A percentile compares a stretch with the other conserved stretches of the same genome.
Conservation (phyloP, 257 asterid species). For the Capsicum pubescens region DNA sequence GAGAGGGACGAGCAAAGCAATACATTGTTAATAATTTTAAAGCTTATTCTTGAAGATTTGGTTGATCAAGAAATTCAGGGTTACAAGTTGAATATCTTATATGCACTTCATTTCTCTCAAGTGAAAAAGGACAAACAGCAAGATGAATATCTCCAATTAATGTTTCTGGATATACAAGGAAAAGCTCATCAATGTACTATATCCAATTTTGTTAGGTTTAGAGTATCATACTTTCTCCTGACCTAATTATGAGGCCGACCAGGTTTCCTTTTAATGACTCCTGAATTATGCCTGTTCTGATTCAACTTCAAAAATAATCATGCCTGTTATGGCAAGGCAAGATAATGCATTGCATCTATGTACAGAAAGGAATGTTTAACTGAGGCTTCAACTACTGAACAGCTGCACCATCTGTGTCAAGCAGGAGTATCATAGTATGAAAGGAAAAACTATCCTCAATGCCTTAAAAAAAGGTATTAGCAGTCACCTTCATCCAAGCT, state of each 20-base stretch:
- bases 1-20: background rate
- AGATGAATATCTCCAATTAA: slow-evolving; percentile 21
- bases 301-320: background rate
- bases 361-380: slow-evolving; percentile 21
- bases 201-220: background rate
- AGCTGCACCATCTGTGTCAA: slow-evolving; percentile 3
- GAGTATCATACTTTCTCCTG: slow-evolving; percentile 16
- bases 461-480: background rate
- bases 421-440: slow-evolving; percentile 3
- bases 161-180: slow-evolving; percentile 5
- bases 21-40: background rate
- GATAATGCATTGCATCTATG: background rate
- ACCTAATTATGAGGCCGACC: background rate
- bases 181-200: background rate
- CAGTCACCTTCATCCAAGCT: background rate
- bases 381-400: slow-evolving; percentile 8
- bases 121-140: background rate
- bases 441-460: background rate
- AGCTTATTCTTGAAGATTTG: background rate
- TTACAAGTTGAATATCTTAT: slow-evolving; percentile 3
- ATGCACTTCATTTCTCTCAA: background rate
- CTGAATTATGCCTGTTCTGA: background rate
- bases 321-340: background rate
- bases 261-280: slow-evolving; percentile 6
- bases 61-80: background rate